Evolutionary conservation across 768 basidiomycete species (phyloP), one percentile per base, ranked within the genome.

Genomic region (Austroboletus festivus): DNA sequence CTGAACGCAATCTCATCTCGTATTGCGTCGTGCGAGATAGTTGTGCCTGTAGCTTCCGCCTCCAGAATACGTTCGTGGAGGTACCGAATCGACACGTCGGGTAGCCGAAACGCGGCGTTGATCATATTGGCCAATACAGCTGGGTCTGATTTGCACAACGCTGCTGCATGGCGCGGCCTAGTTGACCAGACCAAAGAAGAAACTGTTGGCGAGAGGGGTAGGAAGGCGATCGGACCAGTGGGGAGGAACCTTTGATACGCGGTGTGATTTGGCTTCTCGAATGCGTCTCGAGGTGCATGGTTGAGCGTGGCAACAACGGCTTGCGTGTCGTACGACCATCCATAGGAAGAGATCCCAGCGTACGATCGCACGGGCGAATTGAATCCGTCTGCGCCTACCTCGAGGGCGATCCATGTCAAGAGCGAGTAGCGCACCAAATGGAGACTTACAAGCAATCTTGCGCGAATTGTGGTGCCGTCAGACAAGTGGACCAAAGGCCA

Each of bases 111-210:
- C 6, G 89, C 93, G 16, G 86, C 88, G 63, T 97, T 96, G 58
- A 97, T 81, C 82, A 98, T 85, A 38, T 66, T 70, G 10, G 75
- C 68, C 38, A 98, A 68, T 16, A 87, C 79, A 4, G 68, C 73
- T 1, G 85, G 77, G 5, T 84, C 84, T 4, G 82, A 75, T 16
- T 79, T 71, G 22, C 83, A 82, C 34, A 96, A 72, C 1, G 83
- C 80, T n/a, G 78, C 68, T 3, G 93, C 92, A 8, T 93, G 74
- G 5, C 72, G 63, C 1, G 93, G 91, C 46, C 75, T 80, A 0
- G 89, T 95, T 18, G 92, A 94, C 96, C 96, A 98, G 6, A 97
- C 96, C 42, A 98, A 76, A 4, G 94, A 93, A 10, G 93, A 90
- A 2, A 74, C 72, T 0, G 83, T 86, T 0, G 81, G 71, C 1